Conservation (phyloP, 768 basidiomycete species). For the Tulasnella sp. region DNA sequence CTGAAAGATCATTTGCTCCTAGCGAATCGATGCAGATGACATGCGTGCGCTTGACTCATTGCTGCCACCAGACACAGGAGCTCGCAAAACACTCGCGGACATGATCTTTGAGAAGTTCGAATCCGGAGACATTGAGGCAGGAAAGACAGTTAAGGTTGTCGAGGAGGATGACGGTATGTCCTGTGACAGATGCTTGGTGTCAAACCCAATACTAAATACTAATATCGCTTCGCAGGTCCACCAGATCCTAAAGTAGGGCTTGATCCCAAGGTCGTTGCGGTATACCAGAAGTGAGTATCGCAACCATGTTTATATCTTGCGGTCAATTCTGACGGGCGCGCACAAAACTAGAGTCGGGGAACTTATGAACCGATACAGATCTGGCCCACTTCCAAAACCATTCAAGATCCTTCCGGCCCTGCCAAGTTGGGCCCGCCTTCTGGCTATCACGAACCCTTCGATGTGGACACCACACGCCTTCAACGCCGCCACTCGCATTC, state of each 20-base stretch:
- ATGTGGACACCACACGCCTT: conserved; percentile 95
- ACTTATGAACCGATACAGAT: conserved; percentile 80
- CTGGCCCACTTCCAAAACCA: conserved; percentile 88
- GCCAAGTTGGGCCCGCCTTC: conserved; percentile 89
- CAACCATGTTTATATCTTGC: not conserved
- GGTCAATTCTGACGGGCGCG: too few relatives aligned
- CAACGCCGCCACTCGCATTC: conserved; percentile 86
- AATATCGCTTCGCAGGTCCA: not conserved
- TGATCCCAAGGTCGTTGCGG: conserved; percentile 16
- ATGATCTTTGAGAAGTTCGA: conserved; percentile 94
- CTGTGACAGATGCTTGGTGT: not conserved
- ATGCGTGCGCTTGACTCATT: conserved; percentile 75
- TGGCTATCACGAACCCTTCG: conserved; percentile 85
- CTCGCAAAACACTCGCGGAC: conserved; percentile 84
- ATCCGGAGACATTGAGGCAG: conserved; percentile 37
- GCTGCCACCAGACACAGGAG: conserved; percentile 61
- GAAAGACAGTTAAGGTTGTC: conserved; percentile 9
- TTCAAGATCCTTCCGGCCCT: conserved; percentile 98
- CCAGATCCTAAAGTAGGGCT: conserved; percentile 18
- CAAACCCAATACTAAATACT: not conserved
- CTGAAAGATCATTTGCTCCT: not conserved
- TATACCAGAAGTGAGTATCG: conserved; percentile 13
- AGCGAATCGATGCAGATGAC: conserved; percentile 83
- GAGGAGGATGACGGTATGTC: conserved; percentile 3
- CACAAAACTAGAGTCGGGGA: conserved; percentile 55